These are phyloP conservation scores for Trichoderma sp. DNA, from an alignment of 2,329 filamentous ascomycete genomes.

Conservation along the genomic window DNA sequence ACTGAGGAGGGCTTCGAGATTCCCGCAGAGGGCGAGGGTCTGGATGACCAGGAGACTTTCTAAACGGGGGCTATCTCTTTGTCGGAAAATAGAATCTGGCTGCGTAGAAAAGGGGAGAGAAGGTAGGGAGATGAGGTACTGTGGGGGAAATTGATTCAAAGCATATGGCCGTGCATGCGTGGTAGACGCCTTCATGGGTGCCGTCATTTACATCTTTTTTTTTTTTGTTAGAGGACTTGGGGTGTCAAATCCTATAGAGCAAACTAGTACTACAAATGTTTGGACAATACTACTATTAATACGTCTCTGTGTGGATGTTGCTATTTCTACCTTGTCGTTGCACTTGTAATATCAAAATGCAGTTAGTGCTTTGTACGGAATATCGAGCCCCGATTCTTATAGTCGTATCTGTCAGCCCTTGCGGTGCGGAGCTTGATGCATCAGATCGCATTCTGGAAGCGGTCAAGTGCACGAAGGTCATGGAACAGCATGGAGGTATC, in stretches of 20 bases:
- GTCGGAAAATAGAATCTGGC: not conserved
- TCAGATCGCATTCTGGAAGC: not conserved
- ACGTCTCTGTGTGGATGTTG: conserved; percentile 6
- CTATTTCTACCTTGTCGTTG: not conserved
- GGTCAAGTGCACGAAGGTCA: conserved; percentile 7
- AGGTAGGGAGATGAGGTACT: conserved; percentile 19
- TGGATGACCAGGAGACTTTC: conserved; percentile 81
- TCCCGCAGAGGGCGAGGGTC: conserved; percentile 72
- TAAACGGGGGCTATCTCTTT: conserved; percentile 42
- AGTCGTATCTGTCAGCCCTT: not conserved
- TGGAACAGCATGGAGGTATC: not conserved
- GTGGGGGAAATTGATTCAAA: conserved; percentile 7
- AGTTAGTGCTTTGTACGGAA: not conserved
- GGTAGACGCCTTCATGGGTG: conserved; percentile 20
- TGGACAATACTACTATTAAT: conserved; percentile 30
- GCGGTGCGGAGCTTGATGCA: conserved; percentile 5
- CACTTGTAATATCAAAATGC: not conserved
- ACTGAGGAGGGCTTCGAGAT: conserved; percentile 95
- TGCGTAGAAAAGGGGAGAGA: conserved; percentile 1
- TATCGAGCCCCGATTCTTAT: not conserved
- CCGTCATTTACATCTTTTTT: conserved; percentile 26
- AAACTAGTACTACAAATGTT: conserved; percentile 27
- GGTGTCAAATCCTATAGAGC: conserved; percentile 26
- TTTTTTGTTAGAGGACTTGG: conserved; percentile 23
- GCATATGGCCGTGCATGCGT: conserved; percentile 23